Evolutionary conservation across 257 asterid genomes (phyloP), one percentile per base, ranked within the genome.

Genomic region (Coffea eugenioides): DNA sequence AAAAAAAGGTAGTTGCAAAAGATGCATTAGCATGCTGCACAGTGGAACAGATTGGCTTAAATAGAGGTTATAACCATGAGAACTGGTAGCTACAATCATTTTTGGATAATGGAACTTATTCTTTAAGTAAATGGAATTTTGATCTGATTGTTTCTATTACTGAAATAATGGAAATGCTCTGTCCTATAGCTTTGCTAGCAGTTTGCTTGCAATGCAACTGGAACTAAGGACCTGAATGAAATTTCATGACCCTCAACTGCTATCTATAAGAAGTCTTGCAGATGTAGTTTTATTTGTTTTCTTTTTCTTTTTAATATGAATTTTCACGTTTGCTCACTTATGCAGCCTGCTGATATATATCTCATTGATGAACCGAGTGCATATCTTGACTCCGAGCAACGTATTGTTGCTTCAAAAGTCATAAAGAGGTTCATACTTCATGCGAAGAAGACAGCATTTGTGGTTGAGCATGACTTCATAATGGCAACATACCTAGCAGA

Each of bases 401-500:
- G 98, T 80, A 96, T 96, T 78, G 98, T 96, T 74, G 99, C 99
- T 80, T 91, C 99, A 41, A 96, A 96, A 90, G 98, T 96, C 81
- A 96, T 96, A 70, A 96, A 96, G 93, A 91, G 99, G 81, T 96
- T 96, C 52, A 94, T 96, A 85, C 96, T 96, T 79, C 99, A 96
- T 14, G 97, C 99, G 3, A 96, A 95, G 75, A 96, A 96, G 85
- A 94, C 99, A 2, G 98, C 99, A 18, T 94, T 96, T 84, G 89
- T 96, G 41, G 99, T 96, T 3, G 99, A 94, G 93, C 99, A 96
- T 49, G 98, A 94, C 84, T 96, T 96, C 82, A 96, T 96, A 79
- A 94, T 96, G 99, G 98, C 99, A 77, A 94, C 99, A 34, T 96
- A 96, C 90, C 96, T 96, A 74, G 99, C 99, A 15, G 99, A 96